These are phyloP conservation scores for Cadophora sp. DNA, from an alignment of 2,329 filamentous ascomycete genomes.

Conservation along the genomic window DNA sequence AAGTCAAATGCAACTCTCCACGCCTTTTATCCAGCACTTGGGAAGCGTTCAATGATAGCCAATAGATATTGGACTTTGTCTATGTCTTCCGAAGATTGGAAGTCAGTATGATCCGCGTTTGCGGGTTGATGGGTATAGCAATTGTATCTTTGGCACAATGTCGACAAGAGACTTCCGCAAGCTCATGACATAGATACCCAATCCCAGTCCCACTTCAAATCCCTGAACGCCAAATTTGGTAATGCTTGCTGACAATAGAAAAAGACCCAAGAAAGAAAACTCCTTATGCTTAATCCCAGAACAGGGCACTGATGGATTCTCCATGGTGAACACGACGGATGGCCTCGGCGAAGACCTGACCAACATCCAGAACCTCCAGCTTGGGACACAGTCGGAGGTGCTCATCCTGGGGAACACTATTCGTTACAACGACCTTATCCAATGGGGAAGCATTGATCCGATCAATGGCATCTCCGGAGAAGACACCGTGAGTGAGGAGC, in stretches of 20 bases:
- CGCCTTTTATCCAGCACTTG: constrained; percentile 45
- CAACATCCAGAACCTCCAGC: constrained; percentile 89
- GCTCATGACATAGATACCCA: constrained; percentile 34
- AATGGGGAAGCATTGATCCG: constrained; percentile 92
- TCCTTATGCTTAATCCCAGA: constrained; percentile 64
- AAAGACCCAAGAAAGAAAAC: constrained; percentile 25
- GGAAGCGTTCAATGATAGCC: constrained; percentile 41
- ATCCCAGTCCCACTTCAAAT: constrained; percentile 18
- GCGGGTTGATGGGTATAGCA: constrained; percentile 42
- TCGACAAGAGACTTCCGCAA: constrained; percentile 27
- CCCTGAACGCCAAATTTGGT: constrained; percentile 35
- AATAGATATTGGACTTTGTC: constrained; percentile 31
- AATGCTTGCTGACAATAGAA: constrained; percentile 23
- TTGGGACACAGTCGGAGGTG: constrained; percentile 82
- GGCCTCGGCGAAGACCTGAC: constrained; percentile 91
- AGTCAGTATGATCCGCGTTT: constrained; percentile 36
- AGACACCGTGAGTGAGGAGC: constrained; percentile 90
- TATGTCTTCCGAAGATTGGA: constrained; percentile 36
- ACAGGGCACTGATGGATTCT: constrained; percentile 95
- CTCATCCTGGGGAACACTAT: constrained; percentile 89
- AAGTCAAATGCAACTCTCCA: constrained; percentile 33
- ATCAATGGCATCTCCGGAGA: constrained; percentile 93
- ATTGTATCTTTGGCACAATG: constrained; percentile 37
- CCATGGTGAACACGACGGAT: constrained; percentile 97
- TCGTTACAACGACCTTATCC: constrained; percentile 94